Conservation (phyloP, 1,139 yeast genomes). For the Sugiyamaella grinbergsii region DNA sequence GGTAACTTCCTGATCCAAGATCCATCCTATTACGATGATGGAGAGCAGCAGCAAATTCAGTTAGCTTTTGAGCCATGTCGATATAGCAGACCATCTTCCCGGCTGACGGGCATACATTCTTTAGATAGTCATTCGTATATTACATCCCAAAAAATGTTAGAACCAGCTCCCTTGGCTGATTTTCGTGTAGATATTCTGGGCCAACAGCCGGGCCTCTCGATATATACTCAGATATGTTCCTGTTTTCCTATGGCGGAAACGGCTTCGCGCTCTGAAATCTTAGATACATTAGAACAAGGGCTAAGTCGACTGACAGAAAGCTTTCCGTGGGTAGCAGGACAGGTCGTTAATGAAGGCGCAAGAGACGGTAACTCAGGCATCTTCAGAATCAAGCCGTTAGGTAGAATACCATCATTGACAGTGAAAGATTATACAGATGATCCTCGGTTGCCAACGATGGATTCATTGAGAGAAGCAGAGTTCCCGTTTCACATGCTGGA, state of each 20-base stretch:
- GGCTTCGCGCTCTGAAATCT: background rate
- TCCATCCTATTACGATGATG: no score
- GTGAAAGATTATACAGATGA: slow-evolving; percentile 23
- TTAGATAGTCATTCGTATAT: no score
- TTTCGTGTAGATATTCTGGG: slow-evolving; percentile 20
- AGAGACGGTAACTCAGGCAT: slow-evolving; percentile 15
- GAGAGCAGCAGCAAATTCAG: no score
- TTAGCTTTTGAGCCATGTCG: no score
- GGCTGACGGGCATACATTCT: no score
- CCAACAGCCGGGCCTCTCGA: slow-evolving; percentile 19
- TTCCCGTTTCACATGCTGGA: slow-evolving; percentile 28
- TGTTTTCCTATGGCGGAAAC: slow-evolving; percentile 8
- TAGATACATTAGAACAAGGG: slow-evolving; percentile 19
- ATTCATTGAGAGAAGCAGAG: slow-evolving; percentile 13
- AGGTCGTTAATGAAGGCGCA: slow-evolving; percentile 21
- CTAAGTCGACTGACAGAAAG: slow-evolving; percentile 20
- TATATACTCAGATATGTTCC: slow-evolving; percentile 24
- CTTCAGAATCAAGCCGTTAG: slow-evolving; percentile 18
- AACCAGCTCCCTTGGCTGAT: background rate
- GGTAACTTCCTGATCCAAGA: no score
- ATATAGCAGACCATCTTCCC: no score
- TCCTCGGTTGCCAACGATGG: slow-evolving; percentile 19
- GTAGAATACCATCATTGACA: slow-evolving; percentile 14
- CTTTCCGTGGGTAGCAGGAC: slow-evolving; percentile 29
- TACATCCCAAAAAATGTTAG: no score